Evolutionary conservation across 2,329 filamentous ascomycete species (phyloP), one percentile per base, ranked within the genome.

Genomic region (Leptographium lundbergii): DNA sequence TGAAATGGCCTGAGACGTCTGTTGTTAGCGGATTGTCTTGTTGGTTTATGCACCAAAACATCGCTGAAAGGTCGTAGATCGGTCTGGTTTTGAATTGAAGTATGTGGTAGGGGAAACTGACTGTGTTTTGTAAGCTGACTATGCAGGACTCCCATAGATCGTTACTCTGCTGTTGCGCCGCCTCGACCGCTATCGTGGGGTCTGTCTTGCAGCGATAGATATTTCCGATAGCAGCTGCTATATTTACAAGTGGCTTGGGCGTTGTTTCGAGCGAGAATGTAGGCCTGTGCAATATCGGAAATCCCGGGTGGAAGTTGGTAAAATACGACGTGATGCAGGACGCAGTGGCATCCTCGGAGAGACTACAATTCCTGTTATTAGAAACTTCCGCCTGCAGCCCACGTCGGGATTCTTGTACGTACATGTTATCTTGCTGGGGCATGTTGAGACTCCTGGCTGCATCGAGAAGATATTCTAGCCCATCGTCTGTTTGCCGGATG

Each of bases 181-280:
- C 17, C 6, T 59, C 54, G 17, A 19, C 42, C 2, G 9, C 4
- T 17, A 52, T 22, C 1, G 22, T 14, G 6, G 52, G 3, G n/a
- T 56, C 47, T 13, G 32, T 47, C 17, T 27, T n/a, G 47, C 47
- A 56, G 47, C 54, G 58, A 17, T 59, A 59, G 19, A 59, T 47
- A 22, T 57, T 56, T 2, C 58, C 58, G 14, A 59, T 59, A 45
- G 58, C 58, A 6, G 25, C 47, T 4, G 56, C 58, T 17, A 59
- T 59, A 54, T 54, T 4, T 6, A n/a, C 32, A 3, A 59, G 54
- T 11, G 58, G 47, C 34, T 57, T 45, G 3, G 58, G 58, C 32
- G 48, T 27, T 3, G 53, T 24, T 24, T 24, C 45, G 14, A 50
- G 32, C 3, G 58, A 52, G 13, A 59, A 59, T 2, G 54, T 57